Evolutionary conservation across 2,329 filamentous ascomycete species (phyloP).

Genomic region (Sarocladium kiliense): DNA sequence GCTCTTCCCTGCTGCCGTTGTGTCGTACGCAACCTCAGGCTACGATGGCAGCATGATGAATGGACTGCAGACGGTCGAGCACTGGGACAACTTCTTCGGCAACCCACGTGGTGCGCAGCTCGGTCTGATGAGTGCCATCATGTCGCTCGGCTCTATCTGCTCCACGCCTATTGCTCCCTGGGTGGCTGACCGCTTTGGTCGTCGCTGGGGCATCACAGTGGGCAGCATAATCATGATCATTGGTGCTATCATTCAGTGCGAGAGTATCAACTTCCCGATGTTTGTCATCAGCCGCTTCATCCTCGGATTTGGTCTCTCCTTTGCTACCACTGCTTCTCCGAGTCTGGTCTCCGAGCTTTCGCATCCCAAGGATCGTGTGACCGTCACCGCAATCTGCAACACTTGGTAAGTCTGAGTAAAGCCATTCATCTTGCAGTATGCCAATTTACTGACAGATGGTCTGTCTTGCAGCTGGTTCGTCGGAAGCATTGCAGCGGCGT

Average conservation of each 20-base stretch:
- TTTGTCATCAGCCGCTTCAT: constrained; percentile 49
- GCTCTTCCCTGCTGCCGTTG: constrained; percentile 27
- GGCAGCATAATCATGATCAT: constrained; percentile 26
- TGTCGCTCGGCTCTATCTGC: constrained; percentile 43
- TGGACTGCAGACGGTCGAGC: constrained; percentile 35
- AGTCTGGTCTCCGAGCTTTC: constrained; percentile 46
- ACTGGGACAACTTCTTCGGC: constrained; percentile 36
- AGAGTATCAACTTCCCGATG: constrained; percentile 35
- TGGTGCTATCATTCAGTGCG: no score
- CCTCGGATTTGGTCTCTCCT: constrained; percentile 48
- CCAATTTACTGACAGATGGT: no score
- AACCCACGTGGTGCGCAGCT: constrained; percentile 25
- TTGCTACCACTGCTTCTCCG: constrained; percentile 45
- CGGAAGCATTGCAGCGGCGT: constrained; percentile 19
- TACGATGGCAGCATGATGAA: constrained; percentile 48
- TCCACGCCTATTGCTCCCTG: constrained; percentile 23
- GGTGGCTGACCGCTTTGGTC: constrained; percentile 24
- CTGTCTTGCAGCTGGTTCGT: constrained; percentile 42
- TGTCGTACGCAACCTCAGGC: constrained; percentile 37
- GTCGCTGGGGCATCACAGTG: constrained; percentile 24
- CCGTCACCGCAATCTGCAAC: constrained; percentile 50
- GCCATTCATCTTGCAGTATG: no score
- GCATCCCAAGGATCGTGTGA: constrained; percentile 46
- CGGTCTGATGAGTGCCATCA: constrained; percentile 33
- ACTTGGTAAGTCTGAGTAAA: constrained; percentile 21